Conservation (phyloP, 192 early-diverging fungal genomes). For the Gryganskiella cystojenkinii region DNA sequence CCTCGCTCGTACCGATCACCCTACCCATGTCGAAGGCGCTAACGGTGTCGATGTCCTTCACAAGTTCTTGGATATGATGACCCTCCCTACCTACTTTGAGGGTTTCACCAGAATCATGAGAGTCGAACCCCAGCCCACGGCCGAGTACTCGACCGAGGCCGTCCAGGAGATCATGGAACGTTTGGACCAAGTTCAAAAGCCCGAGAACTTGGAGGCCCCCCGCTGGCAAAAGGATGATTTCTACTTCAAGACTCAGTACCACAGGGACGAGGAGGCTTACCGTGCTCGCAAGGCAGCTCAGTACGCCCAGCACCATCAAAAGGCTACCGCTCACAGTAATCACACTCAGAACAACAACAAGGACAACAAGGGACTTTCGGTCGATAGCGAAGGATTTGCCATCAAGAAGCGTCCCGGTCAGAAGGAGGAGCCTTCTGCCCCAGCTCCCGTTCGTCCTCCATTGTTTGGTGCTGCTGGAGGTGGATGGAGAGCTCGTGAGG, state of each 20-base stretch:
- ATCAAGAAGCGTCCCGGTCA: constrained; percentile 45
- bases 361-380: constrained; percentile 21
- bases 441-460: constrained; percentile 46
- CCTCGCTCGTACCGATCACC: constrained; percentile 68
- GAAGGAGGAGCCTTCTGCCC: constrained; percentile 39
- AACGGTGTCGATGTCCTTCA: constrained; percentile 71
- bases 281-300: constrained; percentile 52
- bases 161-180: constrained; percentile 51
- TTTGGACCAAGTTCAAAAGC: constrained; percentile 27
- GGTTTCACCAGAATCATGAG: constrained; percentile 58
- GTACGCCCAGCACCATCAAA: constrained; percentile 17
- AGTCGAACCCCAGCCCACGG: constrained; percentile 49
- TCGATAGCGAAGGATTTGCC: constrained; percentile 44
- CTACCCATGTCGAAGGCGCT: constrained; percentile 75
- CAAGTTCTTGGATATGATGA: constrained; percentile 64
- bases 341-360: no score
- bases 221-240: constrained; percentile 50
- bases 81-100: constrained; percentile 55
- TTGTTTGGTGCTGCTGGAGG: constrained; percentile 39
- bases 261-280: constrained; percentile 46
- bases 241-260: constrained; percentile 54
- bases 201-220: constrained; percentile 41
- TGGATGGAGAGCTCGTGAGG: constrained; percentile 50
- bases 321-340: constrained; percentile 3
- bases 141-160: constrained; percentile 55